Conservation (phyloP, 202 grass and related monocot species). For the Zoysia matrella region DNA sequence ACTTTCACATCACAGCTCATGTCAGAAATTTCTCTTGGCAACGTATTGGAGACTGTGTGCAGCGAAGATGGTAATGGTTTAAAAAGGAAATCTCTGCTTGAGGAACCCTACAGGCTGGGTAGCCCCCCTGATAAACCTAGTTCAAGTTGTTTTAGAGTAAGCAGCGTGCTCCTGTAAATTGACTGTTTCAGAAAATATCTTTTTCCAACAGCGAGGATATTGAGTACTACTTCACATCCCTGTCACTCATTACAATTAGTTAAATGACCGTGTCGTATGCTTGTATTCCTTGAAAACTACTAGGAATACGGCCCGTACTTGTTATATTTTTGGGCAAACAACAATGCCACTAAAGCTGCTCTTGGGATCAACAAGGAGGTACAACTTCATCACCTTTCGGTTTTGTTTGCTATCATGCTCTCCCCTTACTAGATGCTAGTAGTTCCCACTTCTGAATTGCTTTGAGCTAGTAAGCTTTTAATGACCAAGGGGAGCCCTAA, state of each 20-base stretch:
- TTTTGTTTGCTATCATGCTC: no score
- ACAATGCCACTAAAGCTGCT: constrained; percentile 39
- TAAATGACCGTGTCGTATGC: neutral
- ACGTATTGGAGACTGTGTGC: constrained; percentile 53
- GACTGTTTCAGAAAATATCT: no score
- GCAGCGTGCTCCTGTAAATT: neutral
- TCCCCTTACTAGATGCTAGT: no score
- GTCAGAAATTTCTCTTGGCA: neutral
- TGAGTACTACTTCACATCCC: no score
- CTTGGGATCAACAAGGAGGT: constrained; percentile 65
- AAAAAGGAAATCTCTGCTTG: neutral
- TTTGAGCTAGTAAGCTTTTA: neutral
- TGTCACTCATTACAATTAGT: no score
- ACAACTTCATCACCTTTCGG: neutral
- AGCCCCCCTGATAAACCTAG: constrained; percentile 27
- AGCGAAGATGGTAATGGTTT: neutral
- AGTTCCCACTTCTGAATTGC: no score
- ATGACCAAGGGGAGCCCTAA: neutral
- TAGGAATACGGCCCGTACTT: constrained; percentile 40
- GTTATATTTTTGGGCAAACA: constrained; percentile 52
- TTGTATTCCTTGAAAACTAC: constrained; percentile 25
- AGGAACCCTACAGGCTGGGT: constrained; percentile 9
- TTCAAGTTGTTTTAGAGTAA: constrained; percentile 49
- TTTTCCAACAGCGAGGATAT: no score
- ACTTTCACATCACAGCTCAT: constrained; percentile 40